Base-by-base conservation (phyloP, 129 eudicot species). In the Flaveria linearis region DNA sequence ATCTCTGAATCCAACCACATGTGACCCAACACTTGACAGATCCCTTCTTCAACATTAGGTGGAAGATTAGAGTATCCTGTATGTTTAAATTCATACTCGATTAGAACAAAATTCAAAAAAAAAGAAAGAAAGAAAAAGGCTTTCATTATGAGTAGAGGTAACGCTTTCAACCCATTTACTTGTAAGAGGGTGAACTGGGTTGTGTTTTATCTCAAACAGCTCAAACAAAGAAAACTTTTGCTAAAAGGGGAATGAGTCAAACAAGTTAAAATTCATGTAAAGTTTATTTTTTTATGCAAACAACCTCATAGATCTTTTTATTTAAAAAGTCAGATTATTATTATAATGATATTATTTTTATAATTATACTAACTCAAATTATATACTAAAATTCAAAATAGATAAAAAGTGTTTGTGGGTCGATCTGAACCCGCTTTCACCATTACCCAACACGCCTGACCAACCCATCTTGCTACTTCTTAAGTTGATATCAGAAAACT, bases 11-110 rank as follows among this genome's bases (percentile, higher is more conserved):
- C 82, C 51, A 82, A 56, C 85, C 85, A 82, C 82, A 77, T 71
- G 78, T 82, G 82, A 43, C 79, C 82, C 8, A 82, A 13, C 63
- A 82, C 82, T 77, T 77, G 82, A 58, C 85, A 77, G 17, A 82
- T 82, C 18, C 85, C 82, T 82, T 72, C 82, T 77, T 82, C 85
- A 5, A 82, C 85, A 20, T 82, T 51, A 30, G 85, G 79, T 15
- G 79, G 78, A 77, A 82, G 82, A 69, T 72, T 82, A 45, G 71
- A 72, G 70, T 64, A 77, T 43, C 82, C 85, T 82, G 79, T 74
- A 55, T 53, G 68, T 73, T 72, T 66, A 18, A 43, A 55, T 66
- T 52, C 39, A 4, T 51, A 18, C 57, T 72, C 36, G 9, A 72
- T 72, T 20, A 61, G 30, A 78, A 78, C 26, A 69, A 33, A 39